Conservation (phyloP, 306 rosid genomes). For the Alnus glutinosa region DNA sequence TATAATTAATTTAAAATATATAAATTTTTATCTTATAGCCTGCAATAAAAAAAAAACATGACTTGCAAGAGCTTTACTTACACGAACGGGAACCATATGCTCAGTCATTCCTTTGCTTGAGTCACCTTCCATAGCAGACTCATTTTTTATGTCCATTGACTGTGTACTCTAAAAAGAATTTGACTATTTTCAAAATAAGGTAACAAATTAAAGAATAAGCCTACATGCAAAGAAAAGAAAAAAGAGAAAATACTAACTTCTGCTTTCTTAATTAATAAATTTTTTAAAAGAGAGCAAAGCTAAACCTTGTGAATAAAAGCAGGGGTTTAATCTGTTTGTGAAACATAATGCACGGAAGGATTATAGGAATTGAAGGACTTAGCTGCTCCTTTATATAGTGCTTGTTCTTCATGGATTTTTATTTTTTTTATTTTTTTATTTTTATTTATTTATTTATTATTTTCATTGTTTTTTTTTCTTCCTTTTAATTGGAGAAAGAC, state of each 20-base stretch:
- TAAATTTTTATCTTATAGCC: too few species aligned
- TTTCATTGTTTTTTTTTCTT: too few species aligned
- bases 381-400: too few species aligned
- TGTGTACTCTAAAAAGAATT: not conserved
- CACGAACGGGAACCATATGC: conserved; percentile 79
- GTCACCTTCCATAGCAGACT: conserved; percentile 77
- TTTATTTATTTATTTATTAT: too few species aligned
- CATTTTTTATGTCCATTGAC: conserved; percentile 66
- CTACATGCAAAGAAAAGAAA: not conserved
- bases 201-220: not conserved
- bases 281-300: not conserved
- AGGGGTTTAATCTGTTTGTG: not conserved
- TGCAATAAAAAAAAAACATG: not conserved
- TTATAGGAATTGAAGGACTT: not conserved
- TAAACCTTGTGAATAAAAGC: not conserved
- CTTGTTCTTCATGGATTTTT: too few species aligned
- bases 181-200: not conserved
- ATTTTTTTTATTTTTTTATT: too few species aligned
- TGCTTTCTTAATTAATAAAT: not conserved
- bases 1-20: too few species aligned
- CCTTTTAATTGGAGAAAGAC: too few species aligned
- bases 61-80: conserved; percentile 24
- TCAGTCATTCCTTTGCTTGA: conserved; percentile 69
- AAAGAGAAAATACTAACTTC: too few species aligned
- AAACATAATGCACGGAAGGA: not conserved